Base-by-base conservation (phyloP, 2,329 filamentous ascomycete genomes). In the Stagonosporopsis rhizophila region DNA sequence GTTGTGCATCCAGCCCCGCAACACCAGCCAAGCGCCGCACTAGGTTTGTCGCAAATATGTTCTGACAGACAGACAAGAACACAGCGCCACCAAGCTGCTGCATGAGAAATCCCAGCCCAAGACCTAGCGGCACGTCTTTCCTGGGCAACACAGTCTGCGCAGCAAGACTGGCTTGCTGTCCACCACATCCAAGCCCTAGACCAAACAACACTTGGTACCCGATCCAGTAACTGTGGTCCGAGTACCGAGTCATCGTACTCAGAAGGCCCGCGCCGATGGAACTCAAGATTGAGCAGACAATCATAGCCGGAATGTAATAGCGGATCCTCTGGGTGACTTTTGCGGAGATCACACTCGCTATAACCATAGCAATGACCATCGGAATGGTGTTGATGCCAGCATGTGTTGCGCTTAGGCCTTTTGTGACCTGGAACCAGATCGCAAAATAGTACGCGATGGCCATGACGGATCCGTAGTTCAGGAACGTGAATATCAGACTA, bases 41-140 rank as follows among this genome's bases (percentile, higher is more conserved):
- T 20, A 75, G 52, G 14, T 59, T 25, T 14, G 58, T 63, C 1
- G 66, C 56, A 44, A 74, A 72, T 1, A 72, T 39, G 57, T 78
- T 81, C 60, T 81, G 79, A 2, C 72, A 78, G 14, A 81, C 78
- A 6, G 75, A 72, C 30, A 81, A 69, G 62, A 80, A 80, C 9
- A 82, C 66, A 1, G 79, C 75, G 19, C 79, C 79, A n/a, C 79
- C 79, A 2, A 82, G 70, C 14, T 78, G 78, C 57, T 81, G 79
- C 20, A 66, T 61, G 59, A 81, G 78, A 64, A 81, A 78, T 50
- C 79, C 75, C 42, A 73, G 54, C 17, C 64, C 64, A 11, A 70
- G 61, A 9, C 71, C 72, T 2, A 66, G 60, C 2, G 78, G 69
- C 3, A 77, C 69, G 52, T 82, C 79, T 14, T 60, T 58, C 7